A percentile compares a stretch with the other conserved stretches of the same genome.
Conservation (phyloP, 768 basidiomycete genomes). For the Suillus lakei region DNA sequence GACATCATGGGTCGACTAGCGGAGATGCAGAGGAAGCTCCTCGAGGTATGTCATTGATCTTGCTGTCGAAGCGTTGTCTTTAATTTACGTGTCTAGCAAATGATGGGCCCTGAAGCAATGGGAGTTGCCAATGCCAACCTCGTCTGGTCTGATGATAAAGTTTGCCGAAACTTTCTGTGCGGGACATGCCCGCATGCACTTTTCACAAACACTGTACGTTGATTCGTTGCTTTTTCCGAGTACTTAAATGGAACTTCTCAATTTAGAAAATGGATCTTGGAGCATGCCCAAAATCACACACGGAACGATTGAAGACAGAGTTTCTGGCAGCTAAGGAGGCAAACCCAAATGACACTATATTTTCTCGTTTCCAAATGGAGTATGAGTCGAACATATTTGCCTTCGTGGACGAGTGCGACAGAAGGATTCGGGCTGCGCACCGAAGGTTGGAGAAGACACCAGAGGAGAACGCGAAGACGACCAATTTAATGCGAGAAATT, state of each 20-base stretch:
- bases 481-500: constrained; percentile 98
- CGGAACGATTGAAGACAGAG: constrained; percentile 90
- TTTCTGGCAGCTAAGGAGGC: constrained; percentile 81
- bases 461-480: constrained; percentile 99
- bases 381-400: constrained; percentile 94
- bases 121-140: constrained; percentile 92
- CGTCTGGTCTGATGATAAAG: constrained; percentile 95
- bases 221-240: not conserved
- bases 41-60: constrained; percentile 57
- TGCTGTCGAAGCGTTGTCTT: constrained; percentile 7
- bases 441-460: constrained; percentile 98
- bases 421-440: constrained; percentile 92
- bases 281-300: constrained; percentile 96
- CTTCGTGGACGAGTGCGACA: constrained; percentile 98
- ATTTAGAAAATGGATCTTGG: constrained; percentile 97
- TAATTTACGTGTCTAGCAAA: constrained; percentile 67
- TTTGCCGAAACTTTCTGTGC: constrained; percentile 97
- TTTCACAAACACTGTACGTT: constrained; percentile 94
- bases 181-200: constrained; percentile 98
- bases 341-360: constrained; percentile 79
- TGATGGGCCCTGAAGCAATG: constrained; percentile 99
- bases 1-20: constrained; percentile 88
- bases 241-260: not conserved
- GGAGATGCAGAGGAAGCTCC: constrained; percentile 97
- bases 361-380: constrained; percentile 89